Evolutionary conservation across 352 stramenopile genomes (phyloP).

Genomic region (Globisporangium recalcitrans): DNA sequence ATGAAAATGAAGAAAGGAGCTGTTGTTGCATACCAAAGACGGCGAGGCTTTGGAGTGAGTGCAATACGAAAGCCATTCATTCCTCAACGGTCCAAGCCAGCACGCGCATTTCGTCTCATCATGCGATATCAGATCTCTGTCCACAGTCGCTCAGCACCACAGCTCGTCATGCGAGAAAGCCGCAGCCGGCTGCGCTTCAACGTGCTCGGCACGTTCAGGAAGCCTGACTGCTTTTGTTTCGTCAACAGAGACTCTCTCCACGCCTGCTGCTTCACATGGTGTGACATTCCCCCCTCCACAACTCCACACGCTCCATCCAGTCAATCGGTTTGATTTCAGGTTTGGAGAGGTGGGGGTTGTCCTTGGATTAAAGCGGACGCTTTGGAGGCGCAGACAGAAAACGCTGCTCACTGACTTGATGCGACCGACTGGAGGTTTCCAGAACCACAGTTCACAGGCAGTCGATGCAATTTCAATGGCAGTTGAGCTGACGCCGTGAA

Average conservation of each 20-base stretch:
- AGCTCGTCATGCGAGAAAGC: not conserved
- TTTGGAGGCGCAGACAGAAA: not conserved
- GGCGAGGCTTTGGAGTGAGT: no score
- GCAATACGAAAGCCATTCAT: no score
- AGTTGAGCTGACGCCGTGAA: no score
- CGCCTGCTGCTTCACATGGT: not conserved
- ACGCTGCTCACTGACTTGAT: not conserved
- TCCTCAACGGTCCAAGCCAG: no score
- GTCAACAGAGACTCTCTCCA: not conserved
- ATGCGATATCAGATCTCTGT: not conserved
- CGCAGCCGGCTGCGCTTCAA: not conserved
- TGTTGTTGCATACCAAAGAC: no score
- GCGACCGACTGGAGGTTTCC: not conserved
- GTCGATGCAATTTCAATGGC: not conserved
- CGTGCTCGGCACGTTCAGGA: no score
- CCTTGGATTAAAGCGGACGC: not conserved
- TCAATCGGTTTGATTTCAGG: not conserved
- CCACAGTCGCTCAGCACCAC: not conserved
- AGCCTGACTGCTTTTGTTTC: not conserved
- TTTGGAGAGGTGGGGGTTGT: not conserved
- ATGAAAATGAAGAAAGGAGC: no score
- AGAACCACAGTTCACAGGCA: not conserved
- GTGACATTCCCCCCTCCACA: not conserved
- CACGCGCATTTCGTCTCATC: no score
- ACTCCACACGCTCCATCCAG: not conserved